A percentile compares a stretch with the other conserved stretches of the same genome.
Conservation (phyloP, 2,329 filamentous ascomycete genomes). For the Domatiomyces globalis region DNA sequence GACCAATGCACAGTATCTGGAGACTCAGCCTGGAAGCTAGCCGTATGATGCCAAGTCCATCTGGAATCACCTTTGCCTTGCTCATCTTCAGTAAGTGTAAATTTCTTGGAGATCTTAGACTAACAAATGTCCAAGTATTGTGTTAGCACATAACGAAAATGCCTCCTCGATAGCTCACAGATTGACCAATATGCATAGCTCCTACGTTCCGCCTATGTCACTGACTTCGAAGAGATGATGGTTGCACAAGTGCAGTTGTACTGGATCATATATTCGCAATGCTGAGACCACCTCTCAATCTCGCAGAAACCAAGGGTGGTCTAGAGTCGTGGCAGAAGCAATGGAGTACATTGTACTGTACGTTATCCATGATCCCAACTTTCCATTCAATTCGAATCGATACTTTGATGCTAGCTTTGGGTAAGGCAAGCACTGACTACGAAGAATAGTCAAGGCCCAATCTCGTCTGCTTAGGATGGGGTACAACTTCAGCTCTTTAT, state of each 20-base stretch:
- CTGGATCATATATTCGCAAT: slow-evolving; percentile 32
- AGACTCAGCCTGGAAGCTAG: slow-evolving; percentile 10
- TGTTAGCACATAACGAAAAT: slow-evolving; percentile 29
- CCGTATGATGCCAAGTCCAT: slow-evolving; percentile 24
- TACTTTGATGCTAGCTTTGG: no score
- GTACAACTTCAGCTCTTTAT: slow-evolving; percentile 32
- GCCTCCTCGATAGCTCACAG: slow-evolving; percentile 26
- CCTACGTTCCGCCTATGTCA: slow-evolving; percentile 26
- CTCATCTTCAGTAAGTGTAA: slow-evolving; percentile 27
- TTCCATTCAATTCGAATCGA: no score
- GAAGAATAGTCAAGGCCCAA: slow-evolving; percentile 26
- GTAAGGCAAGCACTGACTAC: background rate
- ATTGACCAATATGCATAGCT: slow-evolving; percentile 27
- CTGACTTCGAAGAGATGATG: slow-evolving; percentile 35
- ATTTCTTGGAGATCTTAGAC: background rate
- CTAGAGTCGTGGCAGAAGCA: slow-evolving; percentile 28
- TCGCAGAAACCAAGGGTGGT: slow-evolving; percentile 20
- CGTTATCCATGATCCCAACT: background rate
- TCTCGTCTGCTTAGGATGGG: slow-evolving; percentile 35
- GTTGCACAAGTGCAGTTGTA: slow-evolving; percentile 33
- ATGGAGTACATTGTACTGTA: slow-evolving; percentile 29
- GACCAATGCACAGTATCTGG: slow-evolving; percentile 4
- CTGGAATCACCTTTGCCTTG: slow-evolving; percentile 33
- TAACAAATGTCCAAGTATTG: slow-evolving; percentile 24
- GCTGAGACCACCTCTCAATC: slow-evolving; percentile 8